Evolutionary conservation across 169 alveolate genomes (phyloP).

Genomic region (Eimeria mitis): DNA sequence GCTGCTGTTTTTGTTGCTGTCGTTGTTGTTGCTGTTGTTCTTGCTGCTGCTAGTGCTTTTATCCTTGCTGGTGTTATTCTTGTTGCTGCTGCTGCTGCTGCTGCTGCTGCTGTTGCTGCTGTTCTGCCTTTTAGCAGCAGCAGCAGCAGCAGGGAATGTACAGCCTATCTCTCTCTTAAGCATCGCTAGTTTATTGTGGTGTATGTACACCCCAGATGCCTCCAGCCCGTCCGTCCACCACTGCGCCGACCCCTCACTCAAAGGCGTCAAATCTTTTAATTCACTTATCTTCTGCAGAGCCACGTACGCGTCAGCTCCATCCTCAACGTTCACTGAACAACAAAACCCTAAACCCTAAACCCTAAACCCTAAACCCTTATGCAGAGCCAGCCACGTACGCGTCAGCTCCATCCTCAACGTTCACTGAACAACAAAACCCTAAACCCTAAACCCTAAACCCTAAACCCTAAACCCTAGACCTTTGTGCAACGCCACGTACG

Average conservation of each 20-base stretch:
- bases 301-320: constrained; percentile 1
- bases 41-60: no score
- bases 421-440: not conserved
- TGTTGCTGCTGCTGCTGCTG: no score
- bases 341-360: constrained; percentile 24
- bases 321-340: constrained; percentile 1
- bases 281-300: not conserved
- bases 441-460: constrained; percentile 45
- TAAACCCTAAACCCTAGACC: not conserved
- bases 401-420: not conserved
- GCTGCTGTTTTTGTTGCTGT: no score
- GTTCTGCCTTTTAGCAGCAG: not conserved
- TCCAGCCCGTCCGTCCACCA: constrained; percentile 25
- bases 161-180: not conserved
- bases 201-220: not conserved
- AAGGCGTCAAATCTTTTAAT: not conserved
- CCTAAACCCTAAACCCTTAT: constrained; percentile 35
- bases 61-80: no score
- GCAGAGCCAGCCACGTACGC: no score
- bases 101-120: constrained; percentile 19
- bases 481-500: not conserved
- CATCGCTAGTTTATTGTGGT: not conserved
- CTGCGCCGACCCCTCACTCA: constrained; percentile 12
- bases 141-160: not conserved
- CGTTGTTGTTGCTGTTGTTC: no score